Evolutionary conservation across 2,329 filamentous ascomycete species (phyloP), one percentile per base, ranked within the genome.

Genomic region (Ceratocystis colombiana): DNA sequence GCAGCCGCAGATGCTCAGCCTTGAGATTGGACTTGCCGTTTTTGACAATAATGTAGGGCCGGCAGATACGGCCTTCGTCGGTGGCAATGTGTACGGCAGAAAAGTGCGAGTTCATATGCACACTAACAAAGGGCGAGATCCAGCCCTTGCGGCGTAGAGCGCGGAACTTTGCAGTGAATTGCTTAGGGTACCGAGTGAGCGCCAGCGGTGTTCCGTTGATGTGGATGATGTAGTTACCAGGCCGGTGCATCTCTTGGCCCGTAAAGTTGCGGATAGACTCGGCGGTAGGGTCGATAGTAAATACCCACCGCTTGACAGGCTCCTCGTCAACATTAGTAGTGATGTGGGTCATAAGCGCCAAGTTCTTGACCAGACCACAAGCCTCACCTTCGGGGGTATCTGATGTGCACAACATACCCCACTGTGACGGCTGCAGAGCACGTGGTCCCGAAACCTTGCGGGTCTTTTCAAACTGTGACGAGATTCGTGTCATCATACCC

Each of bases 401-500:
- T 10, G 94, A 95, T 0, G 92, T 89, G 74, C 94, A 99, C 65
- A 99, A 80, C 92, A 99, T 96, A 71, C 94, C 94, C 78, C 96
- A 99, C 71, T 99, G 94, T 0, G 94, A 99, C 5, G 94, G 92
- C 73, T 99, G 94, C 62, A 99, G 80, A 20, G 95, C 94, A 82
- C 94, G 87, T 72, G 95, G 94, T 70, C 95, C 95, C 73, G 88
- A 92, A 68, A 99, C 92, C 76, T 99, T 99, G 71, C 94, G 81
- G 1, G 94, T 97, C 81, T 99, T 99, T 75, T 99, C 94, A 73
- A 99, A 99, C 78, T 99, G 94, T 82, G 89, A 95, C 75, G 88
- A 94, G 72, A 99, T 97, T 75, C 94, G 84, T 15, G 94, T 99
- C 94, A 99, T 99, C 95, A 99, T 99, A 69, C 95, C 95, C 33